Base-by-base conservation (phyloP, 2,329 filamentous ascomycete species). In the Exophiala viscosa region DNA sequence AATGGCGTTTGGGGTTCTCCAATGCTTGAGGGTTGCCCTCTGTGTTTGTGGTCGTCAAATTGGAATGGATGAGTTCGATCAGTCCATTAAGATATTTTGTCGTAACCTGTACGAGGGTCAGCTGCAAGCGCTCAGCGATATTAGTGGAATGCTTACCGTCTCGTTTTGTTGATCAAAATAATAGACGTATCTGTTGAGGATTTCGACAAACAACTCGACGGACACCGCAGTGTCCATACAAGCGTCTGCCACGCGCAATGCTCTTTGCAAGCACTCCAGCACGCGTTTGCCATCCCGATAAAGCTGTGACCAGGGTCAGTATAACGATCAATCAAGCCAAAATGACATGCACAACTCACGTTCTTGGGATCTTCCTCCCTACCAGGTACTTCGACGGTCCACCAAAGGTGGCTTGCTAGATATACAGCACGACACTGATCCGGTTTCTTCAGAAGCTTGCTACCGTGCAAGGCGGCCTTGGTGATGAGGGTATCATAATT, bases 141-240 rank as follows among this genome's bases (percentile, higher is more conserved):
- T 11, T 23, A 28, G 7, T 11, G 11, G 18, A 13, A 31, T 18
- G 70, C 79, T 72, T 70, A 82, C 93, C 61, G 91, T 91, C 73
- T 99, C 93, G 71, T 99, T 99, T 68, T 96, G 90, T 70, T 99
- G 92, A 71, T 99, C 93, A 74, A 96, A 99, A 76, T 97, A 99
- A 72, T 99, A 99, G 48, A 97, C 91, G 69, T 99, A 99, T 70
- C 93, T 85, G 70, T 99, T 96, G 50, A 99, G 76, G 59, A 99
- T 99, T 74, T 99, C 93, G 52, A 99, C 92, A 72, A 99, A 99
- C 44, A 99, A 80, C 73, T 99, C 95, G 42, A 99, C 93, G 2
- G 90, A 96, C 3, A 96, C 90, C 5, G 90, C 90, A 6, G 91
- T 93, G 71, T 99, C 95, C 93, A 99, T 99, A 74, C 93, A 99